Evolutionary conservation across 176 grass and related monocot species (phyloP).

Genomic region (Poa pratensis): DNA sequence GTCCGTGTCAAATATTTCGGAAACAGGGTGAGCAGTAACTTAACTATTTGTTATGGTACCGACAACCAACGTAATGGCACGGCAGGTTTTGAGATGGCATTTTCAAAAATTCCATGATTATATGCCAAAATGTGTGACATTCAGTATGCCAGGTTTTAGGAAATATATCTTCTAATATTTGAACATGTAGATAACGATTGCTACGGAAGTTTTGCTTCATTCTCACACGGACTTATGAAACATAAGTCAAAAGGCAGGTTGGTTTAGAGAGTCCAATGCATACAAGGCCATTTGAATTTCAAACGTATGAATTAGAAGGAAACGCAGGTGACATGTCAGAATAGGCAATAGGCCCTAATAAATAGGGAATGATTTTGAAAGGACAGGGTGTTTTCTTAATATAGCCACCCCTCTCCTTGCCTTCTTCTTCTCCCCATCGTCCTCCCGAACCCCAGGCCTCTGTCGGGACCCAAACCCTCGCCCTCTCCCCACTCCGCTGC

Average conservation of each 20-base stretch:
- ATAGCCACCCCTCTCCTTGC: background rate
- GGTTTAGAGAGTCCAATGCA: background rate
- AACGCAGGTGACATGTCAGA: background rate
- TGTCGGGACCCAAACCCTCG: constrained; percentile 44
- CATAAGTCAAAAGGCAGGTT: background rate
- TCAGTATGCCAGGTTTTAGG: too few relatives aligned
- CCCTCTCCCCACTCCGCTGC: background rate
- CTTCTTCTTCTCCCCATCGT: background rate
- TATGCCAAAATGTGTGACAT: too few relatives aligned
- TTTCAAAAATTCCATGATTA: too few relatives aligned
- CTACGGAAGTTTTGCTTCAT: too few relatives aligned
- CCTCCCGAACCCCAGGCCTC: constrained; percentile 13
- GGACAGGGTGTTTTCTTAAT: constrained; percentile 38
- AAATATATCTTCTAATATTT: too few relatives aligned
- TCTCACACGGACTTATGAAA: too few relatives aligned
- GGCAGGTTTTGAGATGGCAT: too few relatives aligned
- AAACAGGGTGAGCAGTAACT: too few relatives aligned
- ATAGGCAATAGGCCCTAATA: background rate
- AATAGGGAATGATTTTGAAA: constrained; percentile 40
- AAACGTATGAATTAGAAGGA: background rate
- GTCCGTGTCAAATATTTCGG: too few relatives aligned
- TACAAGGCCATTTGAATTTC: background rate
- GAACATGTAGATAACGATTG: too few relatives aligned
- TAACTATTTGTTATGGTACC: too few relatives aligned
- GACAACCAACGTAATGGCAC: too few relatives aligned